Base-by-base conservation (phyloP, 371 early-diverging fungal genomes). In the Dinochytrium kinnereticum region DNA sequence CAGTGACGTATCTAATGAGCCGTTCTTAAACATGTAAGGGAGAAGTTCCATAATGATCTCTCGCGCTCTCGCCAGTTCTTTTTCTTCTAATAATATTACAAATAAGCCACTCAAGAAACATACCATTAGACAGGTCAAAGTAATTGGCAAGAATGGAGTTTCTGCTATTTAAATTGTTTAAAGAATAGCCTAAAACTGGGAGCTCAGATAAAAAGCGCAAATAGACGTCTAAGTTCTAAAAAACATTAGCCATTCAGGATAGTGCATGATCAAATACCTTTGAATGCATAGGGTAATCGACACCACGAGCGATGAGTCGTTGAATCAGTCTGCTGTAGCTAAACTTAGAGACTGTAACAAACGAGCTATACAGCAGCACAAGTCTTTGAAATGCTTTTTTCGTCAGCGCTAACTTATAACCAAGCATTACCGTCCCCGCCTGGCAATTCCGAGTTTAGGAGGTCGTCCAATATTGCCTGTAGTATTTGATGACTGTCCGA, bases 21-120 rank as follows among this genome's bases (percentile, higher is more conserved):
- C 66, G 28, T 66, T 49, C 66, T 40, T 38, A 28, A 66, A 66
- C 66, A 66, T 66, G 21, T 44, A 3, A 7, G 61, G 36, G 5
- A 61, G 7, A 3, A 37, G 10, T 13, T 24, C 13, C 30, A 61
- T 34, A 28, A 61, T 26, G 34, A 3, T 15, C 17, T 15, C 10
- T 13, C 26, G 30, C 5, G 26, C 7, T 61, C 24, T 37, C 37
- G 17, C 10, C 36, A 61, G 36, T 7, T 28, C 36, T 2, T 3
- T 7, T 15, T 61, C 61, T 24, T 61, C 61, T 61, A 13, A 36
- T 24, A 26, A 37, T 10, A 13, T 5, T 61, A 33, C 30, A 10
- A 28, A 61, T 33, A 7, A 61, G 13, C 7, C 2, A 33, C 10
- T 13, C 30, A 37, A 34, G 5, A 3, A 33, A 3, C 36, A 10